phyloP scores from a whole-genome alignment of 352 stramenopile species.

The Globisporangium okanoganense region DNA sequence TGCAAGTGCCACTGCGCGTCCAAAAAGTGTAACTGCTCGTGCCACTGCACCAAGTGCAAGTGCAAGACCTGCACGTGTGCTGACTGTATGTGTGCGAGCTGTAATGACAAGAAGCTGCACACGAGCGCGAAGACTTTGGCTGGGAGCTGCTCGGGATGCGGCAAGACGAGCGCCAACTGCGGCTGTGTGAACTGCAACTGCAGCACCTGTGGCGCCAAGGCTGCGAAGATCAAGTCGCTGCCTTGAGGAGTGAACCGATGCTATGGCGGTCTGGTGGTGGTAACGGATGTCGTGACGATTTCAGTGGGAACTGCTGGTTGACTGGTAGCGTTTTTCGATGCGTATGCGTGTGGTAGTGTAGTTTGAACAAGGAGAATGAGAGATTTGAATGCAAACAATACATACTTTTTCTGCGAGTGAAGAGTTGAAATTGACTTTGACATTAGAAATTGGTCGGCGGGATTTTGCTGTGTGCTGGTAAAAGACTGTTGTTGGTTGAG shows the following conservation, averaged over 20 bases:
- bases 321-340: neutral
- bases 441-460: neutral
- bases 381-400: neutral
- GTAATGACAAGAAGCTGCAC: constrained; percentile 13
- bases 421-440: neutral
- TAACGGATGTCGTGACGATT: neutral
- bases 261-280: neutral
- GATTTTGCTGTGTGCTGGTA: no score
- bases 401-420: neutral
- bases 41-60: constrained; percentile 26
- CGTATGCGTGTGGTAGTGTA: neutral
- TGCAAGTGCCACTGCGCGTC: constrained; percentile 33
- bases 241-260: neutral
- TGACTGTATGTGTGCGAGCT: constrained; percentile 33
- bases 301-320: neutral
- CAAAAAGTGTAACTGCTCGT: constrained; percentile 25
- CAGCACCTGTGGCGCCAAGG: constrained; percentile 1
- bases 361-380: neutral
- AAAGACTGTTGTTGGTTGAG: neutral
- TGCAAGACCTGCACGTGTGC: constrained; percentile 24
- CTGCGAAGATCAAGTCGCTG: neutral
- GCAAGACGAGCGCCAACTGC: constrained; percentile 1
- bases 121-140: neutral
- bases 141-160: constrained; percentile 1
- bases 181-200: constrained; percentile 6